Conservation (phyloP, 805 yeast species). For the Schizosaccharomyces cryophilus region DNA sequence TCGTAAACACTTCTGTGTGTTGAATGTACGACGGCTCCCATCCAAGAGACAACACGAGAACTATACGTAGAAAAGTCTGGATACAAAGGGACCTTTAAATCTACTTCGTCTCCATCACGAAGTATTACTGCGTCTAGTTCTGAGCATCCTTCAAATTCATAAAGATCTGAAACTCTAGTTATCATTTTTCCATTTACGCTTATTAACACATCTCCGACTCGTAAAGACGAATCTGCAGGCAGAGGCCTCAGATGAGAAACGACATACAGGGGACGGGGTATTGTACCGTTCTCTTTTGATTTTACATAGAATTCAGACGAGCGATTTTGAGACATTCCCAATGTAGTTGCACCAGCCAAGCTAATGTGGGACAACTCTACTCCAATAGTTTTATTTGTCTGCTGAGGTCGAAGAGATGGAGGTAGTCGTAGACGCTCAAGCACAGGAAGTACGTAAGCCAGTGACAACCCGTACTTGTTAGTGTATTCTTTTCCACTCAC, state of each 20-base stretch:
- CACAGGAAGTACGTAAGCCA: conserved; percentile 31
- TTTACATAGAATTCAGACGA: neutral
- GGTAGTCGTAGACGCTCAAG: conserved; percentile 23
- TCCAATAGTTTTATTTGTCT: conserved; percentile 45
- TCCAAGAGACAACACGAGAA: conserved; percentile 6
- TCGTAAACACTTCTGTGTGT: conserved; percentile 7
- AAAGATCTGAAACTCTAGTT: conserved; percentile 25
- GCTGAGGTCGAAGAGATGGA: conserved; percentile 43
- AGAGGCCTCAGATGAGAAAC: conserved; percentile 59
- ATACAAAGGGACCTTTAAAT: conserved; percentile 35
- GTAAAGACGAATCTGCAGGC: conserved; percentile 42
- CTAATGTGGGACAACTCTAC: conserved; percentile 55
- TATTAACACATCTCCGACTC: conserved; percentile 11
- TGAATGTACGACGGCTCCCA: conserved; percentile 8
- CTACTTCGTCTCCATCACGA: conserved; percentile 41
- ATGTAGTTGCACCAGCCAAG: conserved; percentile 39
- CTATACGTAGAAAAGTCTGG: neutral
- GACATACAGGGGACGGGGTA: conserved; percentile 24
- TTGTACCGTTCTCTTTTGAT: neutral
- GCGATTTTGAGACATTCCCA: neutral
- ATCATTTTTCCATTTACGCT: conserved; percentile 56
- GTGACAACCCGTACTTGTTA: conserved; percentile 34
- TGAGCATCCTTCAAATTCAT: conserved; percentile 12
- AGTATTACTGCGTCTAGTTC: conserved; percentile 19
- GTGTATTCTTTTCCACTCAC: conserved; percentile 51